A percentile compares a stretch with the other conserved stretches of the same genome.
These are phyloP conservation scores for Cyberlindnera americana DNA, from an alignment of 805 yeast genomes.

Conservation along the genomic window DNA sequence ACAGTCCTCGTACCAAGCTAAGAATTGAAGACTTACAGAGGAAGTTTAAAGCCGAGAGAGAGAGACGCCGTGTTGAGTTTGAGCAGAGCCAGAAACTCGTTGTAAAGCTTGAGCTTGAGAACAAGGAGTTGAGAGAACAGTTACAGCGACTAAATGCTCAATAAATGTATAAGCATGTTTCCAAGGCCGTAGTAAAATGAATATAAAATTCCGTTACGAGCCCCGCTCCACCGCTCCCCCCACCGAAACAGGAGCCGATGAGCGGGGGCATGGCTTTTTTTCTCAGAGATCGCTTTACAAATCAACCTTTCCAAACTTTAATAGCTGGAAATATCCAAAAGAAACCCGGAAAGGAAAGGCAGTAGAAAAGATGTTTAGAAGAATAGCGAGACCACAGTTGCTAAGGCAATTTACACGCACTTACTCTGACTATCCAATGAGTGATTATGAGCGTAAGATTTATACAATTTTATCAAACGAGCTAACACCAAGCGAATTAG, in stretches of 20 bases:
- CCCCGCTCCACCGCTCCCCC: neutral
- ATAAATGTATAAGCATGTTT: too few species aligned
- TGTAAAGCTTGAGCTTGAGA: slow-evolving; percentile 53
- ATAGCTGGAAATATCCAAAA: too few species aligned
- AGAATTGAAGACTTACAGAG: slow-evolving; percentile 60
- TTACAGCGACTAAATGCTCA: slow-evolving; percentile 12
- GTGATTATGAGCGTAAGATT: slow-evolving; percentile 61
- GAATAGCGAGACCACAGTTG: neutral
- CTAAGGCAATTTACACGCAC: slow-evolving; percentile 4
- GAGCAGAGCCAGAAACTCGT: slow-evolving; percentile 51
- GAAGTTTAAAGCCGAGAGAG: slow-evolving; percentile 70
- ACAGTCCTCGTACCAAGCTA: slow-evolving; percentile 39
- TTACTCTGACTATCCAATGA: slow-evolving; percentile 12
- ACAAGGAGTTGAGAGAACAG: slow-evolving; percentile 35
- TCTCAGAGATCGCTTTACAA: too few species aligned
- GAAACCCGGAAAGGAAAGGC: too few species aligned
- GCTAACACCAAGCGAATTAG: slow-evolving; percentile 58
- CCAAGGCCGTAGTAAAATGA: too few species aligned
- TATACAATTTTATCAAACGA: slow-evolving; percentile 49
- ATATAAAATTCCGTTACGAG: too few species aligned
- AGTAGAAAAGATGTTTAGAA: slow-evolving; percentile 13
- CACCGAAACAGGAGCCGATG: neutral
- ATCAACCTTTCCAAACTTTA: too few species aligned
- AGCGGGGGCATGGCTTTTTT: too few species aligned
- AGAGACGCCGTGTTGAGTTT: slow-evolving; percentile 59